Base-by-base conservation (phyloP, 2,329 filamentous ascomycete species). In the Akanthomyces uredinophilus region DNA sequence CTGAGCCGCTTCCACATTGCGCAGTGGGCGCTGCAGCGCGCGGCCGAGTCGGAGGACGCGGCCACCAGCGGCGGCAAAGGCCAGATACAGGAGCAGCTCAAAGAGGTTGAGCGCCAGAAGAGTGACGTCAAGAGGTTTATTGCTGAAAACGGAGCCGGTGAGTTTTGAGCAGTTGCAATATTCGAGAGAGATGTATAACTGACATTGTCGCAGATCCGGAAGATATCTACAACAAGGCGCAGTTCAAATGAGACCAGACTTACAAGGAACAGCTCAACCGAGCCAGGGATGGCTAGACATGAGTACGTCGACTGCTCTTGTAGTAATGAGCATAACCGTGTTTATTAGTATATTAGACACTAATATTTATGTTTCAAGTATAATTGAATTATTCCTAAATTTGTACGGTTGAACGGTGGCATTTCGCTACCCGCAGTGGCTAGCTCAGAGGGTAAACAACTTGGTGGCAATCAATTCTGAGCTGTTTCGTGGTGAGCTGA, bases 1-100 rank as follows among this genome's bases (percentile, higher is more conserved):
- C 83, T 86, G 1, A 86, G 80, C 20, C 75, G 86, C 47, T 89
- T 82, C 66, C 79, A 88, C 69, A 78, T 88, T 22, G 83, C 83
- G 0, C 76, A 80, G 64, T 72, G 79, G 13, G 86, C 85, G 2
- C 67, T 88, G 54, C 73, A 71, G 49, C 80, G 78, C 1, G 84
- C 73, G 0, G 75, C 79, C 1, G 73, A 72, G 66, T 51, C 35
- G 5, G 18, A 14, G 5, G 18, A 14, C 11, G 37, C 2, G 16
- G 32, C 54, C 5, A 20, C 20, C 27, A 10, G 24, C 8, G 22
- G 44, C 14, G 44, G 18, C 3, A 7, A 35, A 2, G 41, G 32
- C 5, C 56, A 43, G 24, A 20, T 47, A 6, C 32, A 41, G 5
- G 20, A 51, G 35, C 32, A 51, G 44, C 50, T 41, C 18, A 29